phyloP scores from a whole-genome alignment of 1,139 yeast genomes.

The Hansenula lynferdii region DNA sequence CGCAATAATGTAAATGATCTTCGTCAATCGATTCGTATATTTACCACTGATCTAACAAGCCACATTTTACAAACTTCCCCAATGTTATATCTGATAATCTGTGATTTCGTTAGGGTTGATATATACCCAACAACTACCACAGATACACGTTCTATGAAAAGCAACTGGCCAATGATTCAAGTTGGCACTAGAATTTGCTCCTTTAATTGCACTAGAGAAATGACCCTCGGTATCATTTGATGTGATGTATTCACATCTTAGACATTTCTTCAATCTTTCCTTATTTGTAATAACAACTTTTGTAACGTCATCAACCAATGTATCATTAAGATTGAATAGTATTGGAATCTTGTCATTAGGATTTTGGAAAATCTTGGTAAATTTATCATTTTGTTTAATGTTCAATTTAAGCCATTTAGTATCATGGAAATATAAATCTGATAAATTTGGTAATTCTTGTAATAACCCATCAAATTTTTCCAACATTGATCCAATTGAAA shows the following conservation, averaged over 20 bases:
- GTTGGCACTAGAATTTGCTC: conserved; percentile 26
- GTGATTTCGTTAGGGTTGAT: conserved; percentile 2
- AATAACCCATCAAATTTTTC: conserved; percentile 11
- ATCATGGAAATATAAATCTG: conserved; percentile 60
- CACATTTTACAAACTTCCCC: no score
- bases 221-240: conserved; percentile 34
- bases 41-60: neutral
- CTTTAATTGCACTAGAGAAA: conserved; percentile 14
- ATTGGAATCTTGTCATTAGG: conserved; percentile 12
- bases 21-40: no score
- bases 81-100: no score
- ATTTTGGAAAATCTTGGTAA: conserved; percentile 5
- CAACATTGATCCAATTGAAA: conserved; percentile 32
- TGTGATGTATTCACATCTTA: conserved; percentile 21
- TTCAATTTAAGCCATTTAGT: conserved; percentile 64
- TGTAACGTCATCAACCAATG: conserved; percentile 39
- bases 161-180: conserved; percentile 66
- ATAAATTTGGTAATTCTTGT: conserved; percentile 32
- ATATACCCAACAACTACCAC: conserved; percentile 73
- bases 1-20: no score
- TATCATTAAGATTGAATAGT: conserved; percentile 11
- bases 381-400: conserved; percentile 19
- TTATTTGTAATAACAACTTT: conserved; percentile 29
- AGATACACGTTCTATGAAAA: conserved; percentile 70
- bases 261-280: conserved; percentile 19